Percentiles rank a stretch among this genome's conserved stretches.
Conservation (phyloP, 2,329 filamentous ascomycete species). For the Trichoderma koningiopsis region DNA sequence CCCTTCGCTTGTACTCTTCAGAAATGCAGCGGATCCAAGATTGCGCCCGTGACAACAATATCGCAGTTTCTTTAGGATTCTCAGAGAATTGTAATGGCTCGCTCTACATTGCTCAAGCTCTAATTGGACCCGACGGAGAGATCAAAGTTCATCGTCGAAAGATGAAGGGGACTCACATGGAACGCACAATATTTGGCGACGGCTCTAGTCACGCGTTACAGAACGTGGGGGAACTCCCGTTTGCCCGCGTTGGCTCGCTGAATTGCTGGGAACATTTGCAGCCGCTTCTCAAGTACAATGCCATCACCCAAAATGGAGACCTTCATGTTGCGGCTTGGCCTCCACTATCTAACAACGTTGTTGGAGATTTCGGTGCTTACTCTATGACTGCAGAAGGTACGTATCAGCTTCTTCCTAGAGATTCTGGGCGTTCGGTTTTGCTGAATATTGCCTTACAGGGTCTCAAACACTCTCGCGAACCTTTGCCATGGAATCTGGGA, state of each 20-base stretch:
- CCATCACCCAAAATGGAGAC: slow-evolving; percentile 5
- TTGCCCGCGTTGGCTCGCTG: slow-evolving; percentile 9
- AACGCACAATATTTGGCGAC: slow-evolving; percentile 15
- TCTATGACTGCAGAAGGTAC: slow-evolving; percentile 22
- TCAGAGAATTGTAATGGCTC: slow-evolving; percentile 20
- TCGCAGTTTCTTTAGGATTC: slow-evolving; percentile 8
- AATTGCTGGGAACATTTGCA: slow-evolving; percentile 11
- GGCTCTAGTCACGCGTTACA: not conserved
- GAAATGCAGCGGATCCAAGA: slow-evolving; percentile 9
- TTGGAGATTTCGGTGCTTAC: not conserved
- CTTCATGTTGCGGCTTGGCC: slow-evolving; percentile 9
- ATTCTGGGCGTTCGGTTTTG: not conserved
- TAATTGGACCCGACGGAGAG: slow-evolving; percentile 11
- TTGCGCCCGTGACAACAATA: slow-evolving; percentile 4
- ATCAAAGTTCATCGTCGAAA: slow-evolving; percentile 16
- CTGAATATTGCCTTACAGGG: not conserved
- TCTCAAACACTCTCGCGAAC: slow-evolving; percentile 19
- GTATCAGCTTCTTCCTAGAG: not conserved
- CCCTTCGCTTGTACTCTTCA: slow-evolving; percentile 9
- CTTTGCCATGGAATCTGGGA: slow-evolving; percentile 17
- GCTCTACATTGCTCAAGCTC: slow-evolving; percentile 1
- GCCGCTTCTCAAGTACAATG: slow-evolving; percentile 12
- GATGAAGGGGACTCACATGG: slow-evolving; percentile 21
- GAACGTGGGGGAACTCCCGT: slow-evolving; percentile 4
- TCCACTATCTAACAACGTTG: not conserved